Conservation (phyloP, 352 stramenopile species). For the Phytophthora agathidicida region DNA sequence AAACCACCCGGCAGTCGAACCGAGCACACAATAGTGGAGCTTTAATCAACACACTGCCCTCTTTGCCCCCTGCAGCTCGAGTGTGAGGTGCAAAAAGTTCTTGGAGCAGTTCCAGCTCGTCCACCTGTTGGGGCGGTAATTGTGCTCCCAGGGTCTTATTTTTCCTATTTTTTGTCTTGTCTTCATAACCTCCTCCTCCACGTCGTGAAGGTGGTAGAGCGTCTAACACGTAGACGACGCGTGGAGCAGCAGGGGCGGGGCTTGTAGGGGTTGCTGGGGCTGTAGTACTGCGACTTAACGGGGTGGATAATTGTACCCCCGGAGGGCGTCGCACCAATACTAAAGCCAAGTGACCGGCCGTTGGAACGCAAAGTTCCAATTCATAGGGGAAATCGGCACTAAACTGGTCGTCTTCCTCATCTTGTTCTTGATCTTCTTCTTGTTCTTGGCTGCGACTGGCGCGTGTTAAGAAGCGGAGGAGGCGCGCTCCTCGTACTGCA, state of each 20-base stretch:
- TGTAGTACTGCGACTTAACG: slow-evolving; percentile 11
- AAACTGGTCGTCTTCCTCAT: slow-evolving; percentile 6
- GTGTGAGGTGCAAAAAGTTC: slow-evolving; percentile 65
- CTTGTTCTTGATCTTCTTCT: slow-evolving; percentile 1
- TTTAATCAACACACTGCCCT: slow-evolving; percentile 68
- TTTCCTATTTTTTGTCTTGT: slow-evolving; percentile 30
- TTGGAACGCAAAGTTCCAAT: slow-evolving; percentile 59
- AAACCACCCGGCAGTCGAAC: slow-evolving; percentile 75
- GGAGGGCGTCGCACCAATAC: slow-evolving; percentile 47
- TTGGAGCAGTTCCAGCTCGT: slow-evolving; percentile 74
- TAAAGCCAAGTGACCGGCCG: slow-evolving; percentile 61
- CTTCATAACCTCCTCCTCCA: slow-evolving; percentile 1
- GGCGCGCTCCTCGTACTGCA: slow-evolving; percentile 46
- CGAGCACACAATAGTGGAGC: slow-evolving; percentile 71
- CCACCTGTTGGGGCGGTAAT: slow-evolving; percentile 46
- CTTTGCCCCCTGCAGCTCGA: slow-evolving; percentile 52
- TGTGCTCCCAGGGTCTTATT: slow-evolving; percentile 26
- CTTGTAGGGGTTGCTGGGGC: neutral
- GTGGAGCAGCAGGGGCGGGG: slow-evolving; percentile 16
- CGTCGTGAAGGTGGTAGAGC: slow-evolving; percentile 55
- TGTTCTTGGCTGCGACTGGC: slow-evolving; percentile 1
- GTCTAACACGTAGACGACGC: slow-evolving; percentile 81
- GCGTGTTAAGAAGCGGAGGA: slow-evolving; percentile 31
- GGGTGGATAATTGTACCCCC: slow-evolving; percentile 12
- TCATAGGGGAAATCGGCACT: slow-evolving; percentile 40